A percentile compares a stretch with the other conserved stretches of the same genome.
Evolutionary conservation across 805 yeast species (phyloP).

Genomic region (Kluyveromyces aestuarii): DNA sequence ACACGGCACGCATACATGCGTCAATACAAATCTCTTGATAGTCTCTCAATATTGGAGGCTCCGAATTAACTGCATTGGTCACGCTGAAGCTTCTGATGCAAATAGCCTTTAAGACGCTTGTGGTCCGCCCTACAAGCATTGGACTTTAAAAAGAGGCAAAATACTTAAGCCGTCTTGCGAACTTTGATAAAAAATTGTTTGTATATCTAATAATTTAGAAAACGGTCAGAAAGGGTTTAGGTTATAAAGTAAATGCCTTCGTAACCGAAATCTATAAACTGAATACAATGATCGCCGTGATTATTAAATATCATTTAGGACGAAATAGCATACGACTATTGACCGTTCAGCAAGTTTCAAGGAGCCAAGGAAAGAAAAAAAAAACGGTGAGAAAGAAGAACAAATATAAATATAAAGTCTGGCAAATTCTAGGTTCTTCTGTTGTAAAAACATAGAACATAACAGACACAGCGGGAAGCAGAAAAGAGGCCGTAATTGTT

Average conservation of each 20-base stretch:
- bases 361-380: neutral
- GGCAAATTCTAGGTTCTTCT: neutral
- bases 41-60: conserved; percentile 25
- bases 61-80: neutral
- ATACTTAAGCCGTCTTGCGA: too few relatives aligned
- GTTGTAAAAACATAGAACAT: neutral
- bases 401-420: neutral
- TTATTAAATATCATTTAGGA: neutral
- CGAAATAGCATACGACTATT: neutral
- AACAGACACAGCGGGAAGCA: neutral
- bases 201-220: too few relatives aligned
- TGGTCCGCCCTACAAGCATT: neutral
- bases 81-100: neutral
- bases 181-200: too few relatives aligned
- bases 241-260: too few relatives aligned
- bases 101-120: neutral
- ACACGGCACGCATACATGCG: conserved; percentile 41
- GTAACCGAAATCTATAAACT: too few relatives aligned
- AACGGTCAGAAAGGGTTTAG: too few relatives aligned
- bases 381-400: neutral
- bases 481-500: neutral
- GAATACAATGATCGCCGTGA: neutral
- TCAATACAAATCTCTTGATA: conserved; percentile 70
- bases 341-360: neutral
- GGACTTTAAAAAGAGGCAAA: neutral